phyloP scores from a whole-genome alignment of 2,329 filamentous ascomycete species.

The Rachicladosporium sp. region DNA sequence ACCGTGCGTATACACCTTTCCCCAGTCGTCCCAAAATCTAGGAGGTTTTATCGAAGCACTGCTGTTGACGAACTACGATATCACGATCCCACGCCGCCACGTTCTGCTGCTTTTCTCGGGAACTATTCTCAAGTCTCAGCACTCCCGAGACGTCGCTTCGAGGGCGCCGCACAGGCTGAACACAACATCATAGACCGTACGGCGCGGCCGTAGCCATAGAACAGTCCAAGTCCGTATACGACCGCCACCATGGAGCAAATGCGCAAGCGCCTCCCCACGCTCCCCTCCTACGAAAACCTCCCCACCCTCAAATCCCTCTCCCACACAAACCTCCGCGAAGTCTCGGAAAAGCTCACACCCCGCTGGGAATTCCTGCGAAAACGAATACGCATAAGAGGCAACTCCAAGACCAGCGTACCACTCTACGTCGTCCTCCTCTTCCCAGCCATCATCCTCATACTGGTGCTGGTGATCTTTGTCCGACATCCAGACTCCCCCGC shows the following conservation, averaged over 20 bases:
- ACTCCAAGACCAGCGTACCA: constrained; percentile 84
- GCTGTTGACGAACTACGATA: too few relatives aligned
- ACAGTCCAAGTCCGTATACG: constrained; percentile 1
- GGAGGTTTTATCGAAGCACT: too few relatives aligned
- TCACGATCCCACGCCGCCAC: too few relatives aligned
- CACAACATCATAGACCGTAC: too few relatives aligned
- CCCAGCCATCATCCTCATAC: constrained; percentile 76
- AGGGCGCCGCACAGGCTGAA: too few relatives aligned
- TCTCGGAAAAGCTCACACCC: constrained; percentile 32
- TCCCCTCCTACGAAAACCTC: constrained; percentile 31
- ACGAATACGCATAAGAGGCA: constrained; percentile 77
- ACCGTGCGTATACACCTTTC: too few relatives aligned
- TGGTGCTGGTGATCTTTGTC: constrained; percentile 82
- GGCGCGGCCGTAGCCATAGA: too few relatives aligned
- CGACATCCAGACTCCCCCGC: constrained; percentile 74
- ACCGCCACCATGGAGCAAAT: constrained; percentile 30
- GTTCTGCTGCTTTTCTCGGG: too few relatives aligned
- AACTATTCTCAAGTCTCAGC: too few relatives aligned
- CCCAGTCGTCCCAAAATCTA: too few relatives aligned
- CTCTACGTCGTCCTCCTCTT: constrained; percentile 87
- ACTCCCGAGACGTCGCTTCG: too few relatives aligned
- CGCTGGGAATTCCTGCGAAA: constrained; percentile 70
- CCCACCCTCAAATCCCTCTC: constrained; percentile 32
- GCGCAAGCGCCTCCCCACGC: constrained; percentile 31
- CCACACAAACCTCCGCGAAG: constrained; percentile 23